Conservation (phyloP, 257 asterid species). For the Solanum paucissectum region DNA sequence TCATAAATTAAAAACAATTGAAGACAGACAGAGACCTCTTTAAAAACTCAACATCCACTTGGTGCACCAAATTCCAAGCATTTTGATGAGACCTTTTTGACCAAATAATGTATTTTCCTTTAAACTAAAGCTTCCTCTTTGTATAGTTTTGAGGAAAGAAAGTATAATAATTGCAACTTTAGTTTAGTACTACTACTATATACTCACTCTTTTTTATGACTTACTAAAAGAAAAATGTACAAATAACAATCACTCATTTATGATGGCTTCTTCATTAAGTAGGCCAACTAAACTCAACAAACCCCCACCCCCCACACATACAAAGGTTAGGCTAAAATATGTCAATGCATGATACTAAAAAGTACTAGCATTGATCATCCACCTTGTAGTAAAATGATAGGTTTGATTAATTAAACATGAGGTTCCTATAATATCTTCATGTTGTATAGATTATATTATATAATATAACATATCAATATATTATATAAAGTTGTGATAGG, state of each 20-base stretch:
- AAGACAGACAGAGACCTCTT: slow-evolving; percentile 11
- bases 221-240: slow-evolving; percentile 1
- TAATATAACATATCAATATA: neutral
- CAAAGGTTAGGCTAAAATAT: neutral
- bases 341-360: neutral
- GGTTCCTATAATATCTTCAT: neutral
- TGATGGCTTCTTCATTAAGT: slow-evolving; percentile 22
- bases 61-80: slow-evolving; percentile 51
- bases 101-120: slow-evolving; percentile 18
- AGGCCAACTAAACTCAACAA: neutral
- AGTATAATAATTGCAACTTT: neutral
- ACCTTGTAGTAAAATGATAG: neutral
- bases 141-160: slow-evolving; percentile 6
- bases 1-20: slow-evolving; percentile 3
- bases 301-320: neutral
- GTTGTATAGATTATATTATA: neutral
- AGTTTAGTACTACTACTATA: neutral
- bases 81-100: slow-evolving; percentile 24
- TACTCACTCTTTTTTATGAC: neutral
- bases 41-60: slow-evolving; percentile 16
- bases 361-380: neutral
- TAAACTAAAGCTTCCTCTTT: slow-evolving; percentile 10
- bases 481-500: neutral
- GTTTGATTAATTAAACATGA: neutral
- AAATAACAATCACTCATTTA: slow-evolving; percentile 15